A percentile compares a stretch with the other conserved stretches of the same genome.
Evolutionary conservation across 371 early-diverging fungal species (phyloP).

Genomic region (Chytridium lagenaria): DNA sequence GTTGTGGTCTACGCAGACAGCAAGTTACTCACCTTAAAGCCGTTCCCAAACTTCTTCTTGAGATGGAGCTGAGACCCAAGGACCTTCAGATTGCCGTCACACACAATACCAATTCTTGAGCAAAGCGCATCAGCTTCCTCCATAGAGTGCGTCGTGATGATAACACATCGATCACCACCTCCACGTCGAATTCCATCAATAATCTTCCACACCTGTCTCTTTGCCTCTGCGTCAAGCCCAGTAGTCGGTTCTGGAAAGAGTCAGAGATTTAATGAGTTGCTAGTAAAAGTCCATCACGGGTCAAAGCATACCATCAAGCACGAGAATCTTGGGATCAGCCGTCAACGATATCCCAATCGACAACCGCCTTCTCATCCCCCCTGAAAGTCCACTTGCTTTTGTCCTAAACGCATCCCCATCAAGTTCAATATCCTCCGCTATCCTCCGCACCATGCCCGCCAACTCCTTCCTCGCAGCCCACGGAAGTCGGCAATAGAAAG

Average conservation of each 20-base stretch:
- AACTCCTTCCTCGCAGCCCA: constrained; percentile 26
- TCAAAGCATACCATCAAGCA: constrained; percentile 52
- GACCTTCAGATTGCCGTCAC: constrained; percentile 36
- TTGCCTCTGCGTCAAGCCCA: constrained; percentile 44
- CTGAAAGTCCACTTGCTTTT: constrained; percentile 35
- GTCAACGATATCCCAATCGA: constrained; percentile 56
- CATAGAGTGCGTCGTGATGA: constrained; percentile 51
- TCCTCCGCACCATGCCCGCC: constrained; percentile 29
- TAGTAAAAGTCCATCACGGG: constrained; percentile 41
- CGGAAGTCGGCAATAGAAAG: constrained; percentile 48
- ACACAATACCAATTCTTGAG: constrained; percentile 44
- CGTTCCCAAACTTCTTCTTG: constrained; percentile 41
- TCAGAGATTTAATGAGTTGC: neutral
- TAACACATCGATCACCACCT: constrained; percentile 29
- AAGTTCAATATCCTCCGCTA: constrained; percentile 43
- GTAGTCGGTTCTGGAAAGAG: constrained; percentile 33
- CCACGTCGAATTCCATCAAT: constrained; percentile 33
- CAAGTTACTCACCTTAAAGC: constrained; percentile 32
- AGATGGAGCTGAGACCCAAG: constrained; percentile 41
- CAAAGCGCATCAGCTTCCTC: constrained; percentile 52
- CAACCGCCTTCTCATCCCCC: constrained; percentile 53
- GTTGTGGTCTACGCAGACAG: neutral
- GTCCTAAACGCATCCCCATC: constrained; percentile 38
- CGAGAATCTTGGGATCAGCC: constrained; percentile 46
- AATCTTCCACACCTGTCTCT: constrained; percentile 46